Percentiles rank a stretch among this genome's conserved stretches.
Evolutionary conservation across 495 filamentous ascomycete species (phyloP).

Genomic region (Hypoxylon rickii): DNA sequence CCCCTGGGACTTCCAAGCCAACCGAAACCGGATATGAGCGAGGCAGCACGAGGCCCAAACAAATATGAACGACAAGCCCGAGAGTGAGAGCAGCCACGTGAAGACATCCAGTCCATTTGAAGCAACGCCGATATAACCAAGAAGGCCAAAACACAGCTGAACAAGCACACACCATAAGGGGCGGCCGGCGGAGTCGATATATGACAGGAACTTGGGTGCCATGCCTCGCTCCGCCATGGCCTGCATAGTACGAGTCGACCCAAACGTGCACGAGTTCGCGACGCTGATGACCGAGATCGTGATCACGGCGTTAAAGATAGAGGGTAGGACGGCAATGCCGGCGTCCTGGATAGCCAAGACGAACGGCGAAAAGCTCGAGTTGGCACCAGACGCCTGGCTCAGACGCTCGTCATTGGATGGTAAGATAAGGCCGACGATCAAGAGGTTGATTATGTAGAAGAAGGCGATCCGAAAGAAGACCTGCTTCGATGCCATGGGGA

Average conservation of each 20-base stretch:
- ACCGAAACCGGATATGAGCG: slow-evolving; percentile 75
- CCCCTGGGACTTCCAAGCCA: slow-evolving; percentile 55
- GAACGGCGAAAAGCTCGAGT: slow-evolving; percentile 62
- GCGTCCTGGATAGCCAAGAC: slow-evolving; percentile 69
- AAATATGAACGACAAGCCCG: slow-evolving; percentile 69
- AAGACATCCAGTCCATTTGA: slow-evolving; percentile 44
- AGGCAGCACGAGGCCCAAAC: slow-evolving; percentile 73
- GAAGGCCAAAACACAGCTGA: slow-evolving; percentile 53
- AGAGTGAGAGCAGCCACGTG: slow-evolving; percentile 70
- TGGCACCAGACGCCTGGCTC: slow-evolving; percentile 48
- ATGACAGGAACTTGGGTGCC: slow-evolving; percentile 61
- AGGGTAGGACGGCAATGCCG: slow-evolving; percentile 66
- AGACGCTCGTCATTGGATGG: slow-evolving; percentile 46
- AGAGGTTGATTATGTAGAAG: slow-evolving; percentile 74
- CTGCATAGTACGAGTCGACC: slow-evolving; percentile 66
- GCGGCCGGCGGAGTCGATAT: slow-evolving; percentile 62
- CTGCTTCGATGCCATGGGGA: slow-evolving; percentile 76
- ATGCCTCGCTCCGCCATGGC: slow-evolving; percentile 61
- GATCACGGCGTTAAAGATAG: slow-evolving; percentile 74
- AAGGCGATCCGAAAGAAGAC: slow-evolving; percentile 86
- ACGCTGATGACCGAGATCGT: slow-evolving; percentile 62
- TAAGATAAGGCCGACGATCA: slow-evolving; percentile 63
- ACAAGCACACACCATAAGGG: slow-evolving; percentile 59
- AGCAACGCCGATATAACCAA: slow-evolving; percentile 42
- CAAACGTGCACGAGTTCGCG: slow-evolving; percentile 67